Evolutionary conservation across 2,329 filamentous ascomycete genomes (phyloP), one percentile per base, ranked within the genome.

Genomic region (Fusarium oligoseptatum): DNA sequence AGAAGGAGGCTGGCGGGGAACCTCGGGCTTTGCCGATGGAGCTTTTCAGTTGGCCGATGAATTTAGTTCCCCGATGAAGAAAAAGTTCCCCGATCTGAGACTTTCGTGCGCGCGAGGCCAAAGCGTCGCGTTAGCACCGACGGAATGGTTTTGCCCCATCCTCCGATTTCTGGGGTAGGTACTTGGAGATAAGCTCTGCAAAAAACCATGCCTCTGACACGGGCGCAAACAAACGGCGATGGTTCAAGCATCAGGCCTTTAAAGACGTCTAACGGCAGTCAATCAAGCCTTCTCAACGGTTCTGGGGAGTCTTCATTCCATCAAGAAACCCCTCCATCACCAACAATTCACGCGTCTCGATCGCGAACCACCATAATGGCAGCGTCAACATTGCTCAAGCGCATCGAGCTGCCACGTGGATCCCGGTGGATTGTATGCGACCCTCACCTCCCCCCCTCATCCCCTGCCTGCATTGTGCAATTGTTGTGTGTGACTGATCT

Each of bases 381-480:
- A 4, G n/a, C 79, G n/a, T 66, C 70, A n/a, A 61, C 43, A 15
- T 20, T 80, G 11, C n/a, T 80, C 56, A 71, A 77, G 37, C 76
- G 76, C 60, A 71, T 73, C 43, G 77, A 79, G 66, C 69, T 83
- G 60, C 78, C 81, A 24, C 77, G 77, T 52, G 81, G 81, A 27
- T 82, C 81, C 9, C 76, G 75, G 68, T 82, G 80, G 74, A 82
- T 83, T 50, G 81, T 83, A 72, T 57, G 80, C 64, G 32, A 43
- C 4, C 10, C 14, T 20, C 12, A 11, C 32, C 32, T 32, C 11
- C 32, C 32, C 32, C 32, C 32, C n/a, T n/a, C 11, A 10, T 34
- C 32, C 11, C 32, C 32, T 34, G 9, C 9, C 27, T 27, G 27
- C 27, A 27, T 27, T 29, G 29, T 29, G 29, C 29, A 29, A 29